Conservation (phyloP, 805 yeast species). For the Myxozyma melibiosi region DNA sequence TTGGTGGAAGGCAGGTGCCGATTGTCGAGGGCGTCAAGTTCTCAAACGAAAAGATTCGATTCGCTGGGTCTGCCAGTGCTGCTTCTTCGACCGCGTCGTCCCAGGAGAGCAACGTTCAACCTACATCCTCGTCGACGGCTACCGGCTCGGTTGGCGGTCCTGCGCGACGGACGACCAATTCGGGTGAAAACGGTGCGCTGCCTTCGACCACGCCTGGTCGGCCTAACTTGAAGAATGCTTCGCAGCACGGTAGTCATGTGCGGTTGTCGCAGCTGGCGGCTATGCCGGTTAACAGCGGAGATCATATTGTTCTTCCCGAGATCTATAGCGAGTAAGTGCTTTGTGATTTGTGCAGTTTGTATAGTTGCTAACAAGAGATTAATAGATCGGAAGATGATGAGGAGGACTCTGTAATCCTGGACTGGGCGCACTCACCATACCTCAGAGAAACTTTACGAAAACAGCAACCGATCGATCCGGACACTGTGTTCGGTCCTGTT, state of each 20-base stretch:
- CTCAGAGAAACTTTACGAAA: conserved; percentile 51
- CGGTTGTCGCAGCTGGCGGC: conserved; percentile 25
- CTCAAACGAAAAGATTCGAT: conserved; percentile 41
- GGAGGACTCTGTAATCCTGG: conserved; percentile 50
- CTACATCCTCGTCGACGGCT: too few relatives aligned
- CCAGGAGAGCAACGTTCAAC: conserved; percentile 10
- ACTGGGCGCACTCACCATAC: conserved; percentile 67
- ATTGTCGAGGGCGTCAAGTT: conserved; percentile 42
- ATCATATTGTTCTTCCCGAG: conserved; percentile 37
- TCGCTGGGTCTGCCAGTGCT: conserved; percentile 27
- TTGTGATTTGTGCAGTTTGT: neutral
- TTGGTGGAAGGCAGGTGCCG: conserved; percentile 26
- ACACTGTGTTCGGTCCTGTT: conserved; percentile 70
- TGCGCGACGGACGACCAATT: conserved; percentile 8
- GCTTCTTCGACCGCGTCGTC: neutral
- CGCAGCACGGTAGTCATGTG: conserved; percentile 4
- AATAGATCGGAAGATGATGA: conserved; percentile 57
- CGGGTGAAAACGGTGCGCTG: conserved; percentile 5
- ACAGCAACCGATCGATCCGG: conserved; percentile 62
- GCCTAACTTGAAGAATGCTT: neutral
- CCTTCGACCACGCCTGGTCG: conserved; percentile 22
- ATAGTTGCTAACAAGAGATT: neutral
- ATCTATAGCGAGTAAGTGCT: conserved; percentile 39
- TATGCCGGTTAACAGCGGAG: conserved; percentile 29
- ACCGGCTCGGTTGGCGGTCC: neutral